Percentiles rank a stretch among this genome's conserved stretches.
Evolutionary conservation across 2,329 filamentous ascomycete genomes (phyloP).

Genomic region (Penicillium concentricum): DNA sequence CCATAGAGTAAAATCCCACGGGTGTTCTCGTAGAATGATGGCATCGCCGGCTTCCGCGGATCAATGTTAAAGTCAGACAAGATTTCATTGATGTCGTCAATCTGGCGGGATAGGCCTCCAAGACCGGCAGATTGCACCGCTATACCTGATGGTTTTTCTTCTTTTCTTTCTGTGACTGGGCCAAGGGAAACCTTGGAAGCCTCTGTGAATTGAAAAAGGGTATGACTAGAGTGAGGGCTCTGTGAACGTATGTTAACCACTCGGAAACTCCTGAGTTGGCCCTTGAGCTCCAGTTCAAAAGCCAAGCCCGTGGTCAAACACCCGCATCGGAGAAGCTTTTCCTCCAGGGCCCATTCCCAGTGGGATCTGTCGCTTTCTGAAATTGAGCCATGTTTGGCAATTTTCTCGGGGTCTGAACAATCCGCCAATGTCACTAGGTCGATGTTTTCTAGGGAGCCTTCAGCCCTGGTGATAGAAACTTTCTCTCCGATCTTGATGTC

Average conservation of each 20-base stretch:
- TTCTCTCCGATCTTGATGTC: conserved; percentile 71
- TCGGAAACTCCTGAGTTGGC: conserved; percentile 61
- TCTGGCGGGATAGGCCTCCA: conserved; percentile 65
- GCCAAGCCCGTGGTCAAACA: conserved; percentile 68
- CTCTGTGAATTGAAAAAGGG: conserved; percentile 38
- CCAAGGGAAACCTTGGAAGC: conserved; percentile 35
- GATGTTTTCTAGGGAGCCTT: conserved; percentile 54
- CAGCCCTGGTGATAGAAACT: conserved; percentile 59
- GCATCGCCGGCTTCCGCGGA: conserved; percentile 35
- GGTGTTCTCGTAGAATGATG: conserved; percentile 42
- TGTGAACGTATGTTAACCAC: conserved; percentile 56
- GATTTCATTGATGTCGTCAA: conserved; percentile 65
- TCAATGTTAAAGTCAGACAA: conserved; percentile 56
- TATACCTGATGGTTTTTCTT: conserved; percentile 12
- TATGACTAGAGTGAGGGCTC: conserved; percentile 38
- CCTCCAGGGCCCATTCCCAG: conserved; percentile 52
- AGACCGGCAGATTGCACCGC: conserved; percentile 52
- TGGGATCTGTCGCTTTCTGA: conserved; percentile 37
- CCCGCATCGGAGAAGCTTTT: conserved; percentile 56
- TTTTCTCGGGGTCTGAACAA: conserved; percentile 46
- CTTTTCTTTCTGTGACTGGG: conserved; percentile 17
- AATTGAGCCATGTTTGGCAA: conserved; percentile 38
- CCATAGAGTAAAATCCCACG: conserved; percentile 75
- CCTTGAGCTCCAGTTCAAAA: conserved; percentile 62
- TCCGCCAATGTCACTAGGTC: conserved; percentile 62